Base-by-base conservation (phyloP, 2,329 filamentous ascomycete genomes). In the Cercospora sesami region DNA sequence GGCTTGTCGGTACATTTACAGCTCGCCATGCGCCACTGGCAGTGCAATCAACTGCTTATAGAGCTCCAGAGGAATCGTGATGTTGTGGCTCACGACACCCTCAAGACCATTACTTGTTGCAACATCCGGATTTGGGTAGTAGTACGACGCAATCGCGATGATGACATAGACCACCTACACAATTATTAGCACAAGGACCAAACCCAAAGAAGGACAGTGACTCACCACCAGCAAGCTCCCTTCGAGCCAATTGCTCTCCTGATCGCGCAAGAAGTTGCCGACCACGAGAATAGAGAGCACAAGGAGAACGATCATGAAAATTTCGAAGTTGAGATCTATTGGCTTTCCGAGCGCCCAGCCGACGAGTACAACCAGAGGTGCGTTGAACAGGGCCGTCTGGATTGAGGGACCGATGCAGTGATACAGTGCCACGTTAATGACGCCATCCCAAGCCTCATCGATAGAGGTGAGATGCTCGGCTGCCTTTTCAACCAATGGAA, bases 221-320 rank as follows among this genome's bases (percentile, higher is more conserved):
- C 66, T 66, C 60, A 70, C 69, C 62, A 97, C 87, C 72, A 92
- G 91, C 18, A 97, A 84, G 28, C 88, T 86, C 1, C 94, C 94
- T 79, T 97, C 94, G 4, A 97, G 86, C 76, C 96, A 97, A 76
- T 97, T 96, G 68, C 89, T 92, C 83, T 94, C 94, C 71, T 91
- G 88, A 77, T 97, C 94, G 59, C 93, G 85, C 61, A 97, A 81
- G 79, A 97, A 96, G 68, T 93, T 91, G 1, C 93, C 68, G 36
- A 75, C 74, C 28, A 75, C 75, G 48, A 97, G 83, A 73, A 97
- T 94, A 21, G 91, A 88, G 23, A 97, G 84, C 63, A 97, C 87
- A 5, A 97, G 83, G 71, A 96, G 85, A 64, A 90, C 86, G 23
- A 95, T 86, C 81, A 95, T 92, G 82, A 97, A 97, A n/a, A 93